These are phyloP conservation scores for Polygonum aviculare DNA, from an alignment of 148 eudicot genomes.

Conservation along the genomic window DNA sequence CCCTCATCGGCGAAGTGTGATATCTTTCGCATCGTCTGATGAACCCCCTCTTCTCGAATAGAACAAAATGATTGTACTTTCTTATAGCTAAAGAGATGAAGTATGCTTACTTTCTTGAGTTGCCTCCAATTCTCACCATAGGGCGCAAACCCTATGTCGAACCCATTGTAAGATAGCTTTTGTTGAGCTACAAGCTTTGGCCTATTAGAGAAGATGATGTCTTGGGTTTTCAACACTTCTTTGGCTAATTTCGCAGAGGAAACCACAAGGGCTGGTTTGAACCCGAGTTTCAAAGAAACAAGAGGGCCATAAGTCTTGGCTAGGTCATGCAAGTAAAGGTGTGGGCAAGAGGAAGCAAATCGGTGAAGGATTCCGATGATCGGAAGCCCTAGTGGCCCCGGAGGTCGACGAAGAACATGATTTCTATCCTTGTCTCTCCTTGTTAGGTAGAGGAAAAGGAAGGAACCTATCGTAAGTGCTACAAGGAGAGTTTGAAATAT, in stretches of 20 bases:
- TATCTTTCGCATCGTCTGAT: conserved; percentile 14
- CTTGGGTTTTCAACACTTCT: conserved; percentile 20
- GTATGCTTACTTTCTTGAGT: conserved; percentile 15
- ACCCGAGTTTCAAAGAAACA: conserved; percentile 16
- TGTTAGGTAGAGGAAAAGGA: not conserved
- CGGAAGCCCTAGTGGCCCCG: no score
- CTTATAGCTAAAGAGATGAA: conserved; percentile 22
- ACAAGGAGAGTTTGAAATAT: not conserved
- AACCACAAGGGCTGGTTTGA: conserved; percentile 11
- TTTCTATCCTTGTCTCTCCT: not conserved
- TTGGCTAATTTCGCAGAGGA: conserved; percentile 18
- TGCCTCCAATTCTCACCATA: conserved; percentile 17
- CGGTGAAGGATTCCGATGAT: no score
- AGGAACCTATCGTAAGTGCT: not conserved
- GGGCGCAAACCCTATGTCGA: conserved; percentile 18
- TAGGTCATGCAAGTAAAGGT: conserved; percentile 15
- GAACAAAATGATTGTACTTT: conserved; percentile 16
- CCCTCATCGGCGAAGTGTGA: not conserved
- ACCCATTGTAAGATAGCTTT: conserved; percentile 20
- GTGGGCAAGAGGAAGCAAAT: conserved; percentile 3
- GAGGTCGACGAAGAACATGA: not conserved
- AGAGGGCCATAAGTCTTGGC: conserved; percentile 25
- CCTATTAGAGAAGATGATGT: conserved; percentile 16
- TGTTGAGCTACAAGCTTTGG: conserved; percentile 8
- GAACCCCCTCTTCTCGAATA: conserved; percentile 17